A percentile compares a stretch with the other conserved stretches of the same genome.
Conservation (phyloP, 495 filamentous ascomycete species). For the Aspergillus heteromorphus region DNA sequence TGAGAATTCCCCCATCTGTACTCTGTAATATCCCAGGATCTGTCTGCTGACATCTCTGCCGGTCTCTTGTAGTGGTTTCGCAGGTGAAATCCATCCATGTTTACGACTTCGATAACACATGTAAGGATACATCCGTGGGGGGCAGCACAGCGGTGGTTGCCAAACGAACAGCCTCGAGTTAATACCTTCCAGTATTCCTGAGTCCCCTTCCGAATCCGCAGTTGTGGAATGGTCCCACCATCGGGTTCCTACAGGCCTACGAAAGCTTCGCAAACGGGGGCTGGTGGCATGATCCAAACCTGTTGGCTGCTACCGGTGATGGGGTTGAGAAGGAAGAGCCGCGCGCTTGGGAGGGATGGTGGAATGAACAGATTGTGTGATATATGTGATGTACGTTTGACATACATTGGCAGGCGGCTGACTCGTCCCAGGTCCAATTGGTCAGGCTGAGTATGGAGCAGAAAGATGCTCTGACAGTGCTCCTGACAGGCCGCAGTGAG, state of each 20-base stretch:
- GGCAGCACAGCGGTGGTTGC: neutral
- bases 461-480: slow-evolving; percentile 77
- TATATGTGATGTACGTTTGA: neutral
- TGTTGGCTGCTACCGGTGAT: slow-evolving; percentile 81
- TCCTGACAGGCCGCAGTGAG: slow-evolving; percentile 86
- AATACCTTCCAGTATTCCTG: slow-evolving; percentile 64
- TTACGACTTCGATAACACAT: slow-evolving; percentile 98
- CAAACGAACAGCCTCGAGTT: slow-evolving; percentile 6
- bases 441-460: slow-evolving; percentile 79
- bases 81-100: slow-evolving; percentile 79
- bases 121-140: slow-evolving; percentile 41
- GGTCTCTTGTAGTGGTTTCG: slow-evolving; percentile 58
- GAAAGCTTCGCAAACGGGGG: slow-evolving; percentile 79
- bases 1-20: no score
- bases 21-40: no score
- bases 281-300: slow-evolving; percentile 93
- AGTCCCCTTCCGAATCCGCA: slow-evolving; percentile 85
- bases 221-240: slow-evolving; percentile 73
- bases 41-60: no score
- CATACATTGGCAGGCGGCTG: slow-evolving; percentile 15
- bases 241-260: slow-evolving; percentile 67
- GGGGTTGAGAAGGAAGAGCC: slow-evolving; percentile 79
- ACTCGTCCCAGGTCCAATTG: slow-evolving; percentile 57
- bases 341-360: slow-evolving; percentile 88
- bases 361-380: slow-evolving; percentile 83